Base-by-base conservation (phyloP, 805 yeast species). In the Barnettozyma siamensis region DNA sequence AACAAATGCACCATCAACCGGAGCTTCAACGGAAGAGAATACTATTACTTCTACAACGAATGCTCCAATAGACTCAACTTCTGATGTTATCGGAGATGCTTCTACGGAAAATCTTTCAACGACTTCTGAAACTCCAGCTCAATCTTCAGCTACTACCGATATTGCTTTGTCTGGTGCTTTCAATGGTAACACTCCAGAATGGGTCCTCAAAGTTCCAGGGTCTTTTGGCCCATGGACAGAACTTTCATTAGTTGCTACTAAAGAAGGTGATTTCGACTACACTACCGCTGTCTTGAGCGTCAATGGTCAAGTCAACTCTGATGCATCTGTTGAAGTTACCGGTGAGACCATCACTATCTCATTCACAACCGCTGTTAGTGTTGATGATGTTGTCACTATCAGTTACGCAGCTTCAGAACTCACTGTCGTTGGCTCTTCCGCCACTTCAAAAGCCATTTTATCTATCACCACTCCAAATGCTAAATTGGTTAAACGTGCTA, bases 161-260 rank as follows among this genome's bases (percentile, higher is more conserved):
- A 10, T 31, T 31, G 21, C 13, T 10, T 19, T 31, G n/a, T 11
- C 23, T 16, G 50, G 50, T 38, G 31, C 21, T n/a, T 33, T 42
- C 29, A 17, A 17, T 13, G 42, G 31, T 18, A 45, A 42, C 16
- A 29, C 37, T 30, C 50, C 47, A 37, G 35, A 36, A 33, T 50
- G 48, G 46, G 36, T 31, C 13, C 6, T 50, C 26, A 21, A 37
- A 23, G 29, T 51, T 36, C 55, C 55, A 42, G 51, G 50, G 27
- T 34, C 38, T 13, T 40, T 44, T 21, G 48, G 49, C 16, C 53
- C 54, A 48, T 48, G 54, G 54, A 34, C 41, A 12, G 36, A 39
- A 10, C 24, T 48, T 19, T 31, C 44, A 7, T 9, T 47, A 13
- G 21, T 24, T 9, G 45, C 40, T 31, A 16, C 35, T 17, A 36